These are phyloP conservation scores for Candida palmyrensis DNA, from an alignment of 805 yeast genomes.

Conservation along the genomic window DNA sequence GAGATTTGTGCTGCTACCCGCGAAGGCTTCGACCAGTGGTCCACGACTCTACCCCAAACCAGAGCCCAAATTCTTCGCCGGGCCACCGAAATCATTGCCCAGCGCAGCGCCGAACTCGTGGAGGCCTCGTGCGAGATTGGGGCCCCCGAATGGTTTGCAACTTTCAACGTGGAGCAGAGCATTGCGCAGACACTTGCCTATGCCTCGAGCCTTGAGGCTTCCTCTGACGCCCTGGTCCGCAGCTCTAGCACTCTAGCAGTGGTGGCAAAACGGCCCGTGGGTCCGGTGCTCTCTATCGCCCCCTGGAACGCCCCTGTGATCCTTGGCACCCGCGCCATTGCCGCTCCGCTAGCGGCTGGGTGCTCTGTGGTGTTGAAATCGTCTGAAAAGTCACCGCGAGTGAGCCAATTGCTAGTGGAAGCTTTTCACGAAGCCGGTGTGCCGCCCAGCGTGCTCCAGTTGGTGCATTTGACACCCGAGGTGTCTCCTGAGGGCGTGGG, in stretches of 20 bases:
- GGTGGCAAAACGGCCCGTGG: conserved; percentile 39
- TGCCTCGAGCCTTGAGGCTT: too few species aligned
- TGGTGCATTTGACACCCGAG: conserved; percentile 24
- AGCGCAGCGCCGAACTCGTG: conserved; percentile 8
- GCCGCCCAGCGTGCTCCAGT: conserved; percentile 28
- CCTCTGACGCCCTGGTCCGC: too few species aligned
- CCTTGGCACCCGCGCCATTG: conserved; percentile 32
- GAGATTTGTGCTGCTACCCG: conserved; percentile 15
- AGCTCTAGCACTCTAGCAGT: too few species aligned
- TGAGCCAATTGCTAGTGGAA: conserved; percentile 26
- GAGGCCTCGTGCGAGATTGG: conserved; percentile 28
- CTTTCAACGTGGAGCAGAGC: conserved; percentile 24
- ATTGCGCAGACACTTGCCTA: conserved; percentile 25
- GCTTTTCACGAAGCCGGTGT: conserved; percentile 35
- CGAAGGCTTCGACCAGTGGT: conserved; percentile 25
- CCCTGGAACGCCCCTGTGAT: conserved; percentile 49
- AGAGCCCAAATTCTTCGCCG: conserved; percentile 15
- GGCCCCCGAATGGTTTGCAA: conserved; percentile 29
- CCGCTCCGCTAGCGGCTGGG: conserved; percentile 45
- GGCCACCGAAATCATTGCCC: conserved; percentile 12
- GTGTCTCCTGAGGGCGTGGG: conserved; percentile 21
- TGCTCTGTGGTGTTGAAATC: conserved; percentile 42
- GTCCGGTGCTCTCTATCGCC: conserved; percentile 41
- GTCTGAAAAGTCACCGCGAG: conserved; percentile 32
- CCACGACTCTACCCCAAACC: conserved; percentile 9